Conservation (phyloP, 176 grass and related monocot species). For the Carex scoparia region DNA sequence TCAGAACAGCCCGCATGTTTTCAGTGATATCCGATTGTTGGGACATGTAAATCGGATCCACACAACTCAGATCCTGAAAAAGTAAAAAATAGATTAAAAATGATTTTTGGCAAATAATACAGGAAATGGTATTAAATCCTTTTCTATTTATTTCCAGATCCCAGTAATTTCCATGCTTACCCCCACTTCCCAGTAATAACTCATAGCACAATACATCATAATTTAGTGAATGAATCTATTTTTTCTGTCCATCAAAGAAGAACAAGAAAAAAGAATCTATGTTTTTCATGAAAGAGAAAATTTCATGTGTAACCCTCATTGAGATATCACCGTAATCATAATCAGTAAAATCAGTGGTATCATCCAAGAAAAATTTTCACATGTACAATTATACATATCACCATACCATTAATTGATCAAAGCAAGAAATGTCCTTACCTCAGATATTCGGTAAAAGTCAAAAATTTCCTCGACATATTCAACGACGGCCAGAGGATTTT, state of each 20-base stretch:
- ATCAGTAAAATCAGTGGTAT: neutral
- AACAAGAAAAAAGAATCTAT: too few relatives aligned
- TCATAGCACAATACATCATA: neutral
- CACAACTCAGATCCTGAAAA: conserved; percentile 56
- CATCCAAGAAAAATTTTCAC: neutral
- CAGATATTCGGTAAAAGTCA: conserved; percentile 47
- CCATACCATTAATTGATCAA: neutral
- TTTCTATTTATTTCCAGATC: neutral
- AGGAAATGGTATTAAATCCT: neutral
- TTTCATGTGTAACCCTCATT: neutral
- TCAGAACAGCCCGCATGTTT: conserved; percentile 82
- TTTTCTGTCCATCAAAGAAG: too few relatives aligned
- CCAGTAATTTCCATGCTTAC: neutral
- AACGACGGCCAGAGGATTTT: conserved; percentile 71
- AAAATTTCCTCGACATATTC: conserved; percentile 86
- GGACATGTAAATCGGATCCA: conserved; percentile 64
- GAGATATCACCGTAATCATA: too few relatives aligned
- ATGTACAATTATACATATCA: neutral
- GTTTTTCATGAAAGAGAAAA: neutral
- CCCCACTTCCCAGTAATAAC: too few relatives aligned
- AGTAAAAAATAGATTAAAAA: neutral
- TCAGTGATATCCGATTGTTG: conserved; percentile 72
- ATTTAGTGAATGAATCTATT: too few relatives aligned
- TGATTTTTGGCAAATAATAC: neutral
- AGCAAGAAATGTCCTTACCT: conserved; percentile 35